Conservation (phyloP, 2,329 filamentous ascomycete genomes). For the Ascocoryne sarcoides region DNA sequence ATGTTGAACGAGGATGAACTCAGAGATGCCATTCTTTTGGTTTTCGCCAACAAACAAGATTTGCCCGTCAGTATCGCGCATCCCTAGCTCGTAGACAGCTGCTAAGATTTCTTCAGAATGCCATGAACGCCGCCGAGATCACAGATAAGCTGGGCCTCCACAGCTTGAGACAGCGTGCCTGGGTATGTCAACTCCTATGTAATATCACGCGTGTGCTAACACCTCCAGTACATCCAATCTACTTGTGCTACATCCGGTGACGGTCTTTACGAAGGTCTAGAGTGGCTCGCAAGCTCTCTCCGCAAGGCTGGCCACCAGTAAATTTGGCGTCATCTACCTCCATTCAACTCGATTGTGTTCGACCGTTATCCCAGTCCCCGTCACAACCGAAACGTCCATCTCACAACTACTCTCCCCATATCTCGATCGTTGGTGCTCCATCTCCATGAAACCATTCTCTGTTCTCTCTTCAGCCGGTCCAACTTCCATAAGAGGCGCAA, state of each 20-base stretch:
- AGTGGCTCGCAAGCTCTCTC: slow-evolving; percentile 80
- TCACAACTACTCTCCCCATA: slow-evolving; percentile 20
- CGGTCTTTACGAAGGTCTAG: slow-evolving; percentile 98
- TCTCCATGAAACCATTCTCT: slow-evolving; percentile 24
- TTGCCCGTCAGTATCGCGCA: slow-evolving; percentile 61
- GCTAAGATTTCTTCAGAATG: slow-evolving; percentile 54
- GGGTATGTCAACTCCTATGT: slow-evolving; percentile 58
- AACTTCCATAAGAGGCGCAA: slow-evolving; percentile 29
- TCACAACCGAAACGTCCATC: slow-evolving; percentile 26
- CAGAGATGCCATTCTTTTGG: slow-evolving; percentile 89
- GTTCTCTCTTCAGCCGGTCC: slow-evolving; percentile 25
- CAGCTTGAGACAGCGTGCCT: slow-evolving; percentile 95
- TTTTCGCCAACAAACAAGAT: slow-evolving; percentile 99
- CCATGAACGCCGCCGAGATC: slow-evolving; percentile 99
- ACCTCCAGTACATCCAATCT: slow-evolving; percentile 86
- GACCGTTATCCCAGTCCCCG: slow-evolving; percentile 16
- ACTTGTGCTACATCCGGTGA: slow-evolving; percentile 98
- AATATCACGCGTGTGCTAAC: slow-evolving; percentile 9
- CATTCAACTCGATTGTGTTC: slow-evolving; percentile 21
- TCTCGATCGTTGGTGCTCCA: slow-evolving; percentile 24
- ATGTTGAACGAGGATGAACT: slow-evolving; percentile 99
- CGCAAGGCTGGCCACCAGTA: slow-evolving; percentile 64
- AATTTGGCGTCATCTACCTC: slow-evolving; percentile 25
- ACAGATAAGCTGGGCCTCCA: slow-evolving; percentile 99
- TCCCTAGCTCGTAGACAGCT: too few relatives aligned